phyloP scores from a whole-genome alignment of 2,329 filamentous ascomycete genomes.

The Zelopaecilomyces penicillatus region DNA sequence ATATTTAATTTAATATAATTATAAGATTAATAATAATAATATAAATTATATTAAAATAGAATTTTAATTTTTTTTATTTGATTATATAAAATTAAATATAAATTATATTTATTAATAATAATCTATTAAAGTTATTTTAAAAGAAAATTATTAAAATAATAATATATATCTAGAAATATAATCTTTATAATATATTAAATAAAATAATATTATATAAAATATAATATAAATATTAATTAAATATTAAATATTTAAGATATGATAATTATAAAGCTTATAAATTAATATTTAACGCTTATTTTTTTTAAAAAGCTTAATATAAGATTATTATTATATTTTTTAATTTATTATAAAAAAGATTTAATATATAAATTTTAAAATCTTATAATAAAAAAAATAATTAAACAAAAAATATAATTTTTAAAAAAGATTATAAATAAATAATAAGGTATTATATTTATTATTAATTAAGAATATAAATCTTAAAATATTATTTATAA shows the following conservation, averaged over 20 bases:
- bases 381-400: background rate
- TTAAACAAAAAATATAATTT: background rate
- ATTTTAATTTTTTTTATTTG: no score
- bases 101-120: no score
- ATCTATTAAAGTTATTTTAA: no score
- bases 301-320: background rate
- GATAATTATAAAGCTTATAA: background rate
- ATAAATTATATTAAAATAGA: no score
- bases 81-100: no score
- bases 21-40: no score
- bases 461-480: background rate
- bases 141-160: background rate
- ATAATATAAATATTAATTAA: background rate
- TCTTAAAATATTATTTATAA: background rate
- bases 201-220: background rate
- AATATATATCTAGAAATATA: background rate
- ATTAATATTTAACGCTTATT: background rate
- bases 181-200: background rate
- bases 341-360: background rate
- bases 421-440: background rate
- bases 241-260: no score
- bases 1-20: no score
- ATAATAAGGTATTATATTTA: background rate
- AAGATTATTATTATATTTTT: no score
- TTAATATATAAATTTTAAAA: background rate